Conservation (phyloP, 192 early-diverging fungal species). For the Umbelopsis isabellina region DNA sequence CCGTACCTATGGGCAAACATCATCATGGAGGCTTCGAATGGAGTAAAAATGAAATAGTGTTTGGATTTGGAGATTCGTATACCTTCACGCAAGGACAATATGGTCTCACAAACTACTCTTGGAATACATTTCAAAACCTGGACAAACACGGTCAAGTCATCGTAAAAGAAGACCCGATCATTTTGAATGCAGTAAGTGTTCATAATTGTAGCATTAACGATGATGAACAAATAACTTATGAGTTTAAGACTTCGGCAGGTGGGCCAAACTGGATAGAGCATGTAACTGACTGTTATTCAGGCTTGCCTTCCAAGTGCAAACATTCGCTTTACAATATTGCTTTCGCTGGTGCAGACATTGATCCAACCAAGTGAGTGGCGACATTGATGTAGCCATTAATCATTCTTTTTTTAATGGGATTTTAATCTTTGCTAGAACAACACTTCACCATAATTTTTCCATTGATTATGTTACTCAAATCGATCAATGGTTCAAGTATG, state of each 20-base stretch:
- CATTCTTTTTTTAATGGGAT: no score
- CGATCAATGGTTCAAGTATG: constrained; percentile 9
- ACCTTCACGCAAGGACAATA: constrained; percentile 11
- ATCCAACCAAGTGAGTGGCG: not conserved
- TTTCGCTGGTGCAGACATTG: constrained; percentile 8
- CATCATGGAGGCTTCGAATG: not conserved
- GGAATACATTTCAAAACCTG: constrained; percentile 5
- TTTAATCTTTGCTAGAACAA: not conserved
- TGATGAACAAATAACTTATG: not conserved
- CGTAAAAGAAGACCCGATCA: not conserved
- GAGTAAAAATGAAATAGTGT: not conserved
- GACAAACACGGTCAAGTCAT: not conserved
- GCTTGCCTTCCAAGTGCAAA: constrained; percentile 5
- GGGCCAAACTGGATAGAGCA: constrained; percentile 14
- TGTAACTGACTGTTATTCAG: constrained; percentile 1
- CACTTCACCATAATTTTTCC: constrained; percentile 7
- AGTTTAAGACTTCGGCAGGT: constrained; percentile 6
- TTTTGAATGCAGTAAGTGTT: constrained; percentile 1
- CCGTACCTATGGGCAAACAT: not conserved
- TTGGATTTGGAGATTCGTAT: constrained; percentile 12
- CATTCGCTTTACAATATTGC: constrained; percentile 19
- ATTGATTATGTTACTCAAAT: constrained; percentile 18
- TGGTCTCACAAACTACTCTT: not conserved
- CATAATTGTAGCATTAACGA: not conserved
- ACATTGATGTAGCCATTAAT: not conserved